Evolutionary conservation across 306 rosid species (phyloP).

Genomic region (apple (Malus domestica)): ASM211411v1 NC_041804.1:14422001-14422500

Average conservation of each 20-base stretch:
- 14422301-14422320: conserved; percentile 3
- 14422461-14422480: conserved; percentile 52
- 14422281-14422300: conserved; percentile 54
- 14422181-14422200: conserved; percentile 23
- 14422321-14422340: neutral
- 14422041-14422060: neutral
- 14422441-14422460: conserved; percentile 45
- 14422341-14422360: conserved; percentile 12
- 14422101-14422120: conserved; percentile 81
- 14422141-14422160: neutral
- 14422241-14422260: conserved; percentile 59
- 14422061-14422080: conserved; percentile 15
- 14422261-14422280: conserved; percentile 80
- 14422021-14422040: conserved; percentile 5
- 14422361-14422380: neutral
- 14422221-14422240: conserved; percentile 53
- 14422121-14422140: conserved; percentile 61
- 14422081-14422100: conserved; percentile 26
- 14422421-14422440: conserved; percentile 49
- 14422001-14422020: neutral
- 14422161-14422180: conserved; percentile 6
- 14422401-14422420: conserved; percentile 53
- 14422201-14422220: conserved; percentile 43
- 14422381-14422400: conserved; percentile 52
- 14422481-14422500: conserved; percentile 51